These are phyloP conservation scores for Aspergillus sp. DNA, from an alignment of 2,329 filamentous ascomycete species.

Conservation along the genomic window DNA sequence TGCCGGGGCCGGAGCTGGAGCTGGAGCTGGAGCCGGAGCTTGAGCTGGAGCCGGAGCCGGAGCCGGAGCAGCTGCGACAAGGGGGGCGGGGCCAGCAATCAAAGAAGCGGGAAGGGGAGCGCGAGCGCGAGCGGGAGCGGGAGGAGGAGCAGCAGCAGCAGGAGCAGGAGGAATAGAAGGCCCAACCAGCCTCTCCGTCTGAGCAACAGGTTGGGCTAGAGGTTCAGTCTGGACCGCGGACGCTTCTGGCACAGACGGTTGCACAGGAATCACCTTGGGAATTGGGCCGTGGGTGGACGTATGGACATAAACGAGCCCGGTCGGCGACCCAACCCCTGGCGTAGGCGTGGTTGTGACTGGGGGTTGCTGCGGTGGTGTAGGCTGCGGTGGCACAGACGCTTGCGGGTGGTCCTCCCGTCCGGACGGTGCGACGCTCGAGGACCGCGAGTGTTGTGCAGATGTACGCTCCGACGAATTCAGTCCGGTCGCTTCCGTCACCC, in stretches of 20 bases:
- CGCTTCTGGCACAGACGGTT: neutral
- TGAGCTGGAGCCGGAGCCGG: neutral
- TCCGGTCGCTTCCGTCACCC: slow-evolving; percentile 52
- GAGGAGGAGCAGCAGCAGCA: neutral
- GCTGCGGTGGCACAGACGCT: slow-evolving; percentile 6
- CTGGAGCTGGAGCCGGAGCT: too few species aligned
- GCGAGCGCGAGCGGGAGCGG: too few species aligned
- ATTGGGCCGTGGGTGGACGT: slow-evolving; percentile 35
- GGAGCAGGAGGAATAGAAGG: neutral
- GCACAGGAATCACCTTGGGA: slow-evolving; percentile 15
- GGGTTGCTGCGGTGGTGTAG: neutral
- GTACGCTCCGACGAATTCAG: slow-evolving; percentile 42
- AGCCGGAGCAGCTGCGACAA: too few species aligned
- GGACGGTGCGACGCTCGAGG: slow-evolving; percentile 28
- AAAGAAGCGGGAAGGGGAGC: too few species aligned
- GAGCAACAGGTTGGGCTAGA: neutral
- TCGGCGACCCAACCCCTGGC: slow-evolving; percentile 12
- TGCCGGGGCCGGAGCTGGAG: neutral
- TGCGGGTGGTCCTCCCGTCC: slow-evolving; percentile 18
- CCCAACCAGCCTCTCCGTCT: neutral
- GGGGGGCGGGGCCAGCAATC: too few species aligned
- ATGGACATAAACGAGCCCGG: slow-evolving; percentile 28
- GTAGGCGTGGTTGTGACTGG: neutral
- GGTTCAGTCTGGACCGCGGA: neutral
- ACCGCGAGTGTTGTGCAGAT: slow-evolving; percentile 31